Evolutionary conservation across 1,284 basidiomycete genomes (phyloP).

Genomic region (Cystobasidium pallidum): DNA sequence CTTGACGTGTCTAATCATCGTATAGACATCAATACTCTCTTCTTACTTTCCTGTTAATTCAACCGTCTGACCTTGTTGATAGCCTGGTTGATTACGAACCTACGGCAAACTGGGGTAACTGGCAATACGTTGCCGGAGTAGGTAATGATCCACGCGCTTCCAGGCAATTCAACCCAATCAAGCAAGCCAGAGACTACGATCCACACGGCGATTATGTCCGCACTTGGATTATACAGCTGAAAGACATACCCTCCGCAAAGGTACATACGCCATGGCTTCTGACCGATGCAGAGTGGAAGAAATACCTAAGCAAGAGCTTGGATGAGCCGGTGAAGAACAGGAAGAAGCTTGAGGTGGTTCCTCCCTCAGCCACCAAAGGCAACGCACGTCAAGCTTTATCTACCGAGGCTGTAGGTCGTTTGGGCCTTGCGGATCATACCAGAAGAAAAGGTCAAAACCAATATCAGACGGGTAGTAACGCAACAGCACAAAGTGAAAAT

Average conservation of each 20-base stretch:
- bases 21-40: no score
- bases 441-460: constrained; percentile 4
- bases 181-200: constrained; percentile 60
- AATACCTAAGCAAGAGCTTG: constrained; percentile 33
- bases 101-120: constrained; percentile 59
- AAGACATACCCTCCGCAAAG: constrained; percentile 55
- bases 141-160: constrained; percentile 64
- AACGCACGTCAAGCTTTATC: constrained; percentile 17
- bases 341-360: not conserved
- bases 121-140: constrained; percentile 58
- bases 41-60: constrained; percentile 46
- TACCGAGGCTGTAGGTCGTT: constrained; percentile 18
- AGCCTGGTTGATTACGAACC: constrained; percentile 44
- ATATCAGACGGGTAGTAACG: not conserved
- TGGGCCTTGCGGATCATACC: constrained; percentile 9
- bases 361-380: not conserved
- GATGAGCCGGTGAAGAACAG: not conserved
- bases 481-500: not conserved
- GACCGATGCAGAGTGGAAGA: constrained; percentile 40
- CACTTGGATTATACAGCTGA: constrained; percentile 61
- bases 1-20: no score
- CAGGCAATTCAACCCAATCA: constrained; percentile 64
- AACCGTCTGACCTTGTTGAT: not conserved
- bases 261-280: constrained; percentile 55
- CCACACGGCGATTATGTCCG: constrained; percentile 56